phyloP scores from a whole-genome alignment of 768 basidiomycete species.

The Cystobasidium onofrii region DNA sequence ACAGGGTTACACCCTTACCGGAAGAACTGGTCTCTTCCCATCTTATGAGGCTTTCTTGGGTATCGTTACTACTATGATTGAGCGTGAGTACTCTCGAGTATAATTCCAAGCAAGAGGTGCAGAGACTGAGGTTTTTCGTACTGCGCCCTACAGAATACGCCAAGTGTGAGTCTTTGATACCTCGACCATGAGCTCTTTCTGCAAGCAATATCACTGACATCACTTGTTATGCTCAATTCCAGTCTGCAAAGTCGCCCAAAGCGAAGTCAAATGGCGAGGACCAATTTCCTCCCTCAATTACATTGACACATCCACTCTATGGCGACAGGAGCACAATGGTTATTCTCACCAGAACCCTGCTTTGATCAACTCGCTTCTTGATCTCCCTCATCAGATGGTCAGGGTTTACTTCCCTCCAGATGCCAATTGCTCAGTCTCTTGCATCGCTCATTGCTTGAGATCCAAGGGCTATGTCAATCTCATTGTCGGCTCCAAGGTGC shows the following conservation, averaged over 20 bases:
- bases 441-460: constrained; percentile 70
- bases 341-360: constrained; percentile 66
- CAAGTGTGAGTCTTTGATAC: not conserved
- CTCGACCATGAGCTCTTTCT: no score
- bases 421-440: constrained; percentile 74
- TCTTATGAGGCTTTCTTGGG: constrained; percentile 87
- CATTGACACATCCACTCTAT: constrained; percentile 78
- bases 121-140: no score
- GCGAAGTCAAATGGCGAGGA: constrained; percentile 57
- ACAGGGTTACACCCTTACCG: constrained; percentile 86
- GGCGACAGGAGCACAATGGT: constrained; percentile 63
- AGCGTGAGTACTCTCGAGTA: constrained; percentile 46
- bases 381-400: constrained; percentile 61
- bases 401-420: constrained; percentile 66
- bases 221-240: constrained; percentile 50
- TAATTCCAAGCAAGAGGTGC: no score
- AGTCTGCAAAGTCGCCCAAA: constrained; percentile 67
- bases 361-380: constrained; percentile 73
- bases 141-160: not conserved
- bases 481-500: constrained; percentile 71
- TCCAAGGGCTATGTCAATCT: constrained; percentile 79
- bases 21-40: constrained; percentile 66
- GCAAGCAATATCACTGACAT: no score
- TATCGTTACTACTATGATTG: constrained; percentile 47
- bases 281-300: constrained; percentile 69